Base-by-base conservation (phyloP, 2,329 filamentous ascomycete genomes). In the Didymella lethalis region DNA sequence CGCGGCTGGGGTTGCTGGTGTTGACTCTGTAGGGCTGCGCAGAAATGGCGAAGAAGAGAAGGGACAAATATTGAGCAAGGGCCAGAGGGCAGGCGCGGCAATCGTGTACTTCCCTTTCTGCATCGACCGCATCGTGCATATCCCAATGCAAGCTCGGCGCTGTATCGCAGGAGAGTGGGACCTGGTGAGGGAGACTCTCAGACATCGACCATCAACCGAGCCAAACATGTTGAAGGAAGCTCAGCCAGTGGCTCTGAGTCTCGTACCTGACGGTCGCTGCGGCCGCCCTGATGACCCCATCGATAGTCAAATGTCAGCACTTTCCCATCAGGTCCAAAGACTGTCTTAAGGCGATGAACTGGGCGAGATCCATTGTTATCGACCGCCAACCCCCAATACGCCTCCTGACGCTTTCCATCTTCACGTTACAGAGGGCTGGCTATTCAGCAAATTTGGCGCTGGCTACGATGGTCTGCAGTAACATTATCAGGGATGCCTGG, bases 341-440 rank as follows among this genome's bases (percentile, higher is more conserved):
- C 12, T 59, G 56, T 59, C 56, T 54, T 54, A 41, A 43, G 47
- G 41, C 50, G 34, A 40, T 34, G 36, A 14, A 31, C 16, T 38
- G 43, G 36, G 36, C 34, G 52, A 52, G 31, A 12, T 45, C 34
- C 34, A 36, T 12, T 8, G n/a, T 4, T 52, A 43, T 56, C 36
- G 57, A 54, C 41, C 18, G 7, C 43, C 36, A 10, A 52, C 57
- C 48, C 47, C 51, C 57, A 60, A 60, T 60, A 60, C 47, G 57
- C 57, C 57, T 60, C 57, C 25, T 32, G 57, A 51, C 57, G 52
- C 47, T 52, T 55, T 55, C 6, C 36, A 41, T 18, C 56, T 36
- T 59, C 34, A 54, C 28, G 50, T 59, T 54, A 51, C 56, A 59
- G 56, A 54, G 43, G 56, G 56, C 56, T 59, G 50, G 29, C 34